Evolutionary conservation across 495 filamentous ascomycete species (phyloP), one percentile per base, ranked within the genome.

Genomic region (Cladorrhinum samala): DNA sequence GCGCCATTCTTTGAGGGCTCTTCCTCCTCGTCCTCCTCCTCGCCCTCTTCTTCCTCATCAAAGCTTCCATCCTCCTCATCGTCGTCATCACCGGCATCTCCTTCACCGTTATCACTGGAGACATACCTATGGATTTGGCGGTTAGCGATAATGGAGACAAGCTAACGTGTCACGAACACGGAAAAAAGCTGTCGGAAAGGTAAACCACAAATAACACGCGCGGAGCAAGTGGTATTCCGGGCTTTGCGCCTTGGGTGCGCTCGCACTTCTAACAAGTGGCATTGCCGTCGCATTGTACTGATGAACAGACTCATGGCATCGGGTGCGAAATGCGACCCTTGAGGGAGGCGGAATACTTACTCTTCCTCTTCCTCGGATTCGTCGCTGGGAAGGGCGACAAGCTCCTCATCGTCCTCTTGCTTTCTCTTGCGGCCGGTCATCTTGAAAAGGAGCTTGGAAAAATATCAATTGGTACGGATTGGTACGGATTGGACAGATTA

Each of bases 321-420:
- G 38, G 38, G 33, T 33, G 38, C 41, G 36, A 38, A 47, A 49
- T 46, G 53, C 46, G 46, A 63, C 40, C 49, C 49, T 9, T 14
- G 44, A 16, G 23, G 21, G 11, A 19, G 3, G 21, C 42, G 13
- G 5, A 19, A 19, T 6, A 69, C 75, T 72, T 72, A 78, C 75
- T 78, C 75, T 57, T 77, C 75, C 49, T 78, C 75, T 61, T 78
- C 75, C 58, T 78, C 75, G 3, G 21, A 20, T 25, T 72, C 72
- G 45, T 62, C 74, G 48, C 72, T 72, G 47, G 75, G 75, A 49
- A 78, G 72, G 43, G 75, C 72, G 58, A 78, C 73, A 40, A 78
- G 75, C 71, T 78, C 74, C 49, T 78, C 75, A 55, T 76, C 73
- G 58, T 76, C 71, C 21, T 76, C 73, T 33, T 74, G 71, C 67